Base-by-base conservation (phyloP, 2,329 filamentous ascomycete species). In the Penicillium digitatum region DNA sequence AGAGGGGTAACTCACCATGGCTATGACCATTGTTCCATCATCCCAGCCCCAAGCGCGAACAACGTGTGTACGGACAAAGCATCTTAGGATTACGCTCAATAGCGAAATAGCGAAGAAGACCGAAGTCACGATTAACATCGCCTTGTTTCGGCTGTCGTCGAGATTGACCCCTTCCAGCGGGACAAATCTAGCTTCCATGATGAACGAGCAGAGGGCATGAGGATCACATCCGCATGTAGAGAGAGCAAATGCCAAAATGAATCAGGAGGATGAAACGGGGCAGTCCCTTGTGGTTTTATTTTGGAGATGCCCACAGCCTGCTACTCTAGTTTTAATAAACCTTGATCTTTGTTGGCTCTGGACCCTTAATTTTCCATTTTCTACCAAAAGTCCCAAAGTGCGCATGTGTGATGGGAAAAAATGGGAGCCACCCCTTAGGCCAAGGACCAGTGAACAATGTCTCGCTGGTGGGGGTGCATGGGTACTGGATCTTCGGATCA, bases 51-150 rank as follows among this genome's bases (percentile, higher is more conserved):
- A 71, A 0, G 70, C 72, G 47, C 69, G 73, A 14, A 78, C 73
- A 16, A 78, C 52, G 16, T 62, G 65, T 5, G 71, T 50, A 7
- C 76, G 74, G 31, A 76, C 75, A 61, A 76, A 77, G 22, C 73
- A 67, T 49, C 76, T 70, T 16, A 78, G 60, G 9, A 64, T 49
- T 8, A 71, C 72, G 16, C 74, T 68, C 9, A 73, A 42, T n/a
- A 72, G 64, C 0, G 76, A 74, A n/a, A 77, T 56, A 3, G 67
- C 66, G 44, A 77, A 65, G 52, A 78, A 76, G 12, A 72, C 67
- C 10, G 69, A 68, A 5, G 70, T 69, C 7, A 70, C 66, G 26
- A 59, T 57, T 11, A 63, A 20, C 27, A 66, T 66, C 20, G 64
- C 62, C 22, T 57, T 54, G 22, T 59, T 65, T 3, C 52, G 62